Conservation (phyloP, 257 asterid species). For the Penstemon barbatus region DNA sequence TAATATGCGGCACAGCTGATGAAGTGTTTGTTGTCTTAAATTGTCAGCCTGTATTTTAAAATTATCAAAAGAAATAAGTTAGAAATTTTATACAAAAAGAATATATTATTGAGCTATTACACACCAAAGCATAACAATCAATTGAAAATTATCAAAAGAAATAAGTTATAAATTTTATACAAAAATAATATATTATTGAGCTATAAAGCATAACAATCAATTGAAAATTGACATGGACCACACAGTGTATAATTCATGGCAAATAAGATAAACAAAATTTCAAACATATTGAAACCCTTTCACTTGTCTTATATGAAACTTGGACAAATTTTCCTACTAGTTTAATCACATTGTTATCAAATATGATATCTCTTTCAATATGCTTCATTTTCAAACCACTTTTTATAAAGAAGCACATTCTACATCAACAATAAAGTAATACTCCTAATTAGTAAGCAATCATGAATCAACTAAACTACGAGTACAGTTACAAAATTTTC, state of each 20-base stretch:
- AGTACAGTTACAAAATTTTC: too few relatives aligned
- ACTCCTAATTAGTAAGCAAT: background rate
- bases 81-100: background rate
- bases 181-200: background rate
- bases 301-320: conserved; percentile 12
- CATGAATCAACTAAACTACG: too few relatives aligned
- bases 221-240: background rate
- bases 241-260: background rate
- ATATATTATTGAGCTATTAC: background rate
- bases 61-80: background rate
- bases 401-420: background rate
- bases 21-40: conserved; percentile 85
- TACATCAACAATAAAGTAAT: background rate
- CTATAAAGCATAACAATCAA: background rate
- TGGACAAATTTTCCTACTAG: conserved; percentile 10
- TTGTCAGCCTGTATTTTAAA: conserved; percentile 68
- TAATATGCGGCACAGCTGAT: conserved; percentile 66
- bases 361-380: background rate
- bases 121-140: background rate
- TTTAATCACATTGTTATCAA: conserved; percentile 17
- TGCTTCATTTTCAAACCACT: conserved; percentile 28
- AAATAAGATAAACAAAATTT: conserved; percentile 4
- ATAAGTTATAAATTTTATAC: background rate
- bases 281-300: conserved; percentile 18
- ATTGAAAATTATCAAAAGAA: background rate